Conservation (phyloP, 192 early-diverging fungal species). For the Gaertneriomyces semiglobifer region DNA sequence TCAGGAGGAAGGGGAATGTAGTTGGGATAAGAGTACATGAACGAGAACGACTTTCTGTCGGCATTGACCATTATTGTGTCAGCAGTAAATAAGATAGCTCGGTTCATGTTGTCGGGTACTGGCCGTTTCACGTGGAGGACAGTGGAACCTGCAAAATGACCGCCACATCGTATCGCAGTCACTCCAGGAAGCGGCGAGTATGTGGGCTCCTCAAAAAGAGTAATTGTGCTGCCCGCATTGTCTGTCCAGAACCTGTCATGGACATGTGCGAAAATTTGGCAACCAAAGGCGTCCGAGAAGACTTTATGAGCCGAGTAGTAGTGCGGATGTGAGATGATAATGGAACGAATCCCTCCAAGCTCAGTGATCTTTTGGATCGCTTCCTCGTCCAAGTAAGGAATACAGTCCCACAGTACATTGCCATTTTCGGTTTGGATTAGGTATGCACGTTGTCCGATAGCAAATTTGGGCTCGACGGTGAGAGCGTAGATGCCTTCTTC, state of each 20-base stretch:
- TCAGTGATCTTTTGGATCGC: neutral
- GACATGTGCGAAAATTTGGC: too few species aligned
- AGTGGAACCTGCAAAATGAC: neutral
- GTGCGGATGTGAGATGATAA: too few species aligned
- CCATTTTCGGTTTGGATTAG: neutral
- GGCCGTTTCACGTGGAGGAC: neutral
- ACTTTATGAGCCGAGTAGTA: too few species aligned
- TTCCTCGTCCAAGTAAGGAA: neutral
- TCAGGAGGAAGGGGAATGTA: neutral
- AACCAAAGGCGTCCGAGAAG: too few species aligned
- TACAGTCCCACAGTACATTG: neutral
- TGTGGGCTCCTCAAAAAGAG: neutral
- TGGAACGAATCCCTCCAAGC: too few species aligned
- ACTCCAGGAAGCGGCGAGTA: neutral
- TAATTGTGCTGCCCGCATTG: neutral
- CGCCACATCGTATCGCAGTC: neutral
- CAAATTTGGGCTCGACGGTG: slow-evolving; percentile 2
- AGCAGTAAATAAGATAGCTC: neutral
- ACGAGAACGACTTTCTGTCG: neutral
- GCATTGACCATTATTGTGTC: slow-evolving; percentile 2
- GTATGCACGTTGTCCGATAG: neutral
- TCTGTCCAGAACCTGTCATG: neutral
- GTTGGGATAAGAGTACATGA: slow-evolving; percentile 3
- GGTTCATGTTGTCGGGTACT: neutral
- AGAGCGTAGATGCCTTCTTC: neutral